Evolutionary conservation across 768 basidiomycete species (phyloP).

Genomic region (Paxillus rubicundulus): DNA sequence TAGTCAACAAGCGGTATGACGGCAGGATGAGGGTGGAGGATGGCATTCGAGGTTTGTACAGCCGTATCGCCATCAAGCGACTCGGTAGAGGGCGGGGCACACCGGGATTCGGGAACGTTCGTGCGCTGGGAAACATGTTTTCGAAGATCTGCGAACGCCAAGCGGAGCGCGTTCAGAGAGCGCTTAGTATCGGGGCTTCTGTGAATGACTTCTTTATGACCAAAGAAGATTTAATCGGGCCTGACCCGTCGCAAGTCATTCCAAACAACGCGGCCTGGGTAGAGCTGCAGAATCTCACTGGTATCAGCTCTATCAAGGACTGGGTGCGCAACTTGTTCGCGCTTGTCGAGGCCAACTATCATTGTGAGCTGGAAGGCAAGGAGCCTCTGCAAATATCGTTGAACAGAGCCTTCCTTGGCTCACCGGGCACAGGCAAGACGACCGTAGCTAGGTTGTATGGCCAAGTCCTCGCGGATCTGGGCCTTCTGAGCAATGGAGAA

Average conservation of each 20-base stretch:
- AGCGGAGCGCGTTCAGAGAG: constrained; percentile 44
- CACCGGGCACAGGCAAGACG: constrained; percentile 72
- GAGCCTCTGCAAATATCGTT: constrained; percentile 53
- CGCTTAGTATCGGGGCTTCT: constrained; percentile 36
- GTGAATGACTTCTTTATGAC: constrained; percentile 51
- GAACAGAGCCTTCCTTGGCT: constrained; percentile 65
- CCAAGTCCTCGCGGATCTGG: constrained; percentile 55
- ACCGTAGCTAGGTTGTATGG: constrained; percentile 69
- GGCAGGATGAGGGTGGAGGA: constrained; percentile 56
- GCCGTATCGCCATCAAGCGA: constrained; percentile 51
- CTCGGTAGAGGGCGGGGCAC: constrained; percentile 53
- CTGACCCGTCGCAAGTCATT: constrained; percentile 53
- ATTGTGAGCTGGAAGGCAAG: constrained; percentile 56
- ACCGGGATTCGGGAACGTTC: constrained; percentile 66
- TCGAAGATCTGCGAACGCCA: constrained; percentile 49
- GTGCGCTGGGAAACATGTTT: constrained; percentile 54
- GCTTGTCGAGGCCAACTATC: constrained; percentile 51
- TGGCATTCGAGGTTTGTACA: constrained; percentile 52
- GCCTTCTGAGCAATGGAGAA: constrained; percentile 68
- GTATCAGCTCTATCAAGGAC: constrained; percentile 55
- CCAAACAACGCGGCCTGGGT: constrained; percentile 47
- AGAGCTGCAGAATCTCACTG: constrained; percentile 50
- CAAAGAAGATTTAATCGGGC: constrained; percentile 62
- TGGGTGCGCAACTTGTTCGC: constrained; percentile 47
- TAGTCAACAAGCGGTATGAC: constrained; percentile 44